Evolutionary conservation across 208 protist species (phyloP).

Genomic region (Trypanosomatidae sp.): DNA sequence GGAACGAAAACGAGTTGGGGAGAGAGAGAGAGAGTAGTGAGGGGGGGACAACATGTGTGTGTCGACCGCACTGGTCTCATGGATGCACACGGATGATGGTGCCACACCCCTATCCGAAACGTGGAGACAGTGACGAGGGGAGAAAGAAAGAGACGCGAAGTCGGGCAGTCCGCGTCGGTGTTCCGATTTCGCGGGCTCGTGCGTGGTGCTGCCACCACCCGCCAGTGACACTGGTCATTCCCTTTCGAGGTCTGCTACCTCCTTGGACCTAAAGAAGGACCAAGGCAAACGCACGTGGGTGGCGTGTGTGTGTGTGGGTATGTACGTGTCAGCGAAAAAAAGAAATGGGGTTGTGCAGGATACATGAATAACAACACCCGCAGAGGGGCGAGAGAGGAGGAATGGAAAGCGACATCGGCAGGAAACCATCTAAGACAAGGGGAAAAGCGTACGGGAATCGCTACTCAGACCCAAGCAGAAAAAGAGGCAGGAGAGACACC

Average conservation of each 20-base stretch:
- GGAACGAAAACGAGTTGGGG: neutral
- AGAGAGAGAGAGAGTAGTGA: neutral
- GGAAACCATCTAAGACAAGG: neutral
- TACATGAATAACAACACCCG: neutral
- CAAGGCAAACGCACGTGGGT: neutral
- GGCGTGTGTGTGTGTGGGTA: neutral
- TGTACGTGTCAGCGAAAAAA: neutral
- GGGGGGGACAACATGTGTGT: neutral
- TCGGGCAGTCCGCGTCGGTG: neutral
- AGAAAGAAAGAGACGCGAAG: neutral
- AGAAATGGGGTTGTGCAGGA: neutral
- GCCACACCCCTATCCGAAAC: neutral
- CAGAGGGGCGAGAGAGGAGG: neutral
- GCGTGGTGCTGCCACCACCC: neutral
- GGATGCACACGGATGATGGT: neutral
- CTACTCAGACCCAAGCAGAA: neutral
- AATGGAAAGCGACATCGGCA: neutral
- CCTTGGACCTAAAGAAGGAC: neutral
- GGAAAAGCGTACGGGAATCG: neutral
- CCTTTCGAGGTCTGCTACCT: neutral
- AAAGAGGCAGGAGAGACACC: neutral
- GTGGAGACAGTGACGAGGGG: conserved; percentile 21
- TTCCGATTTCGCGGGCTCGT: neutral
- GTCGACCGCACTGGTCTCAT: neutral
- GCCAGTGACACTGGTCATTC: neutral